phyloP scores from a whole-genome alignment of 2,329 filamentous ascomycete species.

The Talaromyces piceae region DNA sequence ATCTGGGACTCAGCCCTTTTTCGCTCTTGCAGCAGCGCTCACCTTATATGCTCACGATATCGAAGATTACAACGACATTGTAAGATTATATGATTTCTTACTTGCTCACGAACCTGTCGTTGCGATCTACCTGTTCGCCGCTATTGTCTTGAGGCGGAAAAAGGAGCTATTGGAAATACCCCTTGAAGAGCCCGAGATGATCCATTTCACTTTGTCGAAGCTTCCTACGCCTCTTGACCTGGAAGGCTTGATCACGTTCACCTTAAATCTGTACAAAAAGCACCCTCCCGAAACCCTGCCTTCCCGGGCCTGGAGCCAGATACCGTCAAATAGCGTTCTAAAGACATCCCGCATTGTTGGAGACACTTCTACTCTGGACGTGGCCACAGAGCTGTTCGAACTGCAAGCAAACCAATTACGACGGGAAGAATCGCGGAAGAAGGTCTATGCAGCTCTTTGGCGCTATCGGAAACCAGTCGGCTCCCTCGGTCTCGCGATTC shows the following conservation, averaged over 20 bases:
- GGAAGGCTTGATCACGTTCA: slow-evolving; percentile 63
- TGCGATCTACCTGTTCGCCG: slow-evolving; percentile 83
- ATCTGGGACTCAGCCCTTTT: slow-evolving; percentile 75
- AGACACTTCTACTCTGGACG: slow-evolving; percentile 49
- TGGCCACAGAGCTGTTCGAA: slow-evolving; percentile 62
- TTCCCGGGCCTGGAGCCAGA: slow-evolving; percentile 57
- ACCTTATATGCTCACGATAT: slow-evolving; percentile 98
- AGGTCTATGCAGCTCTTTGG: slow-evolving; percentile 48
- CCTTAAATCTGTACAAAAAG: slow-evolving; percentile 55
- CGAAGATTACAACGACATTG: slow-evolving; percentile 78
- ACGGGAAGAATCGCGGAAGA: slow-evolving; percentile 53
- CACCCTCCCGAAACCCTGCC: slow-evolving; percentile 67
- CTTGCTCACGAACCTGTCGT: slow-evolving; percentile 82
- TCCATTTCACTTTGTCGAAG: slow-evolving; percentile 81
- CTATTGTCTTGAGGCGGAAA: slow-evolving; percentile 73
- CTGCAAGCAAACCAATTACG: slow-evolving; percentile 66
- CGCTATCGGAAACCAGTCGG: slow-evolving; percentile 59
- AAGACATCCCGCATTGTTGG: slow-evolving; percentile 64
- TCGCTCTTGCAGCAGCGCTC: slow-evolving; percentile 84
- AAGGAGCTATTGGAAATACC: slow-evolving; percentile 81
- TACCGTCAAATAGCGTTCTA: slow-evolving; percentile 71
- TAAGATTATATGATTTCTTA: slow-evolving; percentile 85
- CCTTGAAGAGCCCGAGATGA: slow-evolving; percentile 78
- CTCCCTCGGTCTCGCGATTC: slow-evolving; percentile 55
- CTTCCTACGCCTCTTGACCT: slow-evolving; percentile 74